Base-by-base conservation (phyloP, 306 rosid species). In the Sicyos edulis region DNA sequence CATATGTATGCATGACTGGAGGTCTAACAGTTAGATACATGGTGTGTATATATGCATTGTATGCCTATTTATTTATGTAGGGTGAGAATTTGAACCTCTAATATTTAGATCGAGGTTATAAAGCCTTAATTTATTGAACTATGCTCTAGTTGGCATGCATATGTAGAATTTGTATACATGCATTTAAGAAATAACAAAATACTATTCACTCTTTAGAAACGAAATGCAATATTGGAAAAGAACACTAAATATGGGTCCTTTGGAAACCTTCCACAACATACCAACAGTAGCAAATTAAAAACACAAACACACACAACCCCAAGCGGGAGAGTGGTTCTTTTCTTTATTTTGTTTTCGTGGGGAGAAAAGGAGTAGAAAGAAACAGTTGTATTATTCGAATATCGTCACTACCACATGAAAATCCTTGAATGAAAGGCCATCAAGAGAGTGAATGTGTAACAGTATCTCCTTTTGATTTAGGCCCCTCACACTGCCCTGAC, bases 401-500 rank as follows among this genome's bases (percentile, higher is more conserved):
- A 1, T 65, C 17, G 71, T 65, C 54, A 65, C n/a, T 65, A 65
- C 54, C 42, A 17, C 52, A 66, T 44, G 71, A 66, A 66, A 66
- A 44, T 54, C 71, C 37, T 44, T 42, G 16, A 20, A 45, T 11
- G 37, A 66, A 21, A 66, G 55, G 37, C 20, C 55, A 19, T 66
- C 55, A 45, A 12, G 72, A 66, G 72, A 66, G 72, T 45, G 72
- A 66, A 66, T n/a, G 52, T 66, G 6, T 47, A 66, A 45, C 72
- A 45, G 12, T 2, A 42, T 42, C 53, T 65, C 68, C 70, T 17
- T 63, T 63, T 37, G 26, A 40, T 63, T 66, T n/a, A 45, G 13
- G 52, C 20, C 29, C 55, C 54, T 85, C 81, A 85, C 79, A 82
- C 44, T 71, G 96, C 91, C 65, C 80, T 72, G 65, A 85, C 92